Evolutionary conservation across 2,329 filamentous ascomycete genomes (phyloP).

Genomic region (Cladosporium sp.): DNA sequence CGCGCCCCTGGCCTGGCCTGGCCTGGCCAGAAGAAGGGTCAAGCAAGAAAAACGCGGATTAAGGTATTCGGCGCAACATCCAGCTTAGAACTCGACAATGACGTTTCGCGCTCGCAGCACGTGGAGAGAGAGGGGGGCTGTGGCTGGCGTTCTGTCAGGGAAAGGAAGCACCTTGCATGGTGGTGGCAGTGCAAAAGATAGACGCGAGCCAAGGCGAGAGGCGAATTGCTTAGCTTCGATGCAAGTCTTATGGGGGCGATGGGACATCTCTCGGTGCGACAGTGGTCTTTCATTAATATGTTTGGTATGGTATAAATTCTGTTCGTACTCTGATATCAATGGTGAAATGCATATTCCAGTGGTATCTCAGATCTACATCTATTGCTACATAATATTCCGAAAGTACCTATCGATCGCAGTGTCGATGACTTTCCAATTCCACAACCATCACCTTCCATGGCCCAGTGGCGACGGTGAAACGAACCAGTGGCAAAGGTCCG

Average conservation of each 20-base stretch:
- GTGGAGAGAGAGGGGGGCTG: slow-evolving; percentile 9
- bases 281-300: neutral
- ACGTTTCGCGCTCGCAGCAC: neutral
- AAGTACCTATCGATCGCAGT: neutral
- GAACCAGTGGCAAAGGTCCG: neutral
- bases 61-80: neutral
- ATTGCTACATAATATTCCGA: neutral
- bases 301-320: neutral
- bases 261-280: neutral
- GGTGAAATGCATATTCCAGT: neutral
- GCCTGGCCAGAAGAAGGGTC: neutral
- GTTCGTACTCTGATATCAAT: neutral
- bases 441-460: neutral
- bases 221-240: slow-evolving; percentile 7
- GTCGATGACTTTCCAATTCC: neutral
- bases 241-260: neutral
- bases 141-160: neutral
- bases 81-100: neutral
- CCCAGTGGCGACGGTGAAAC: neutral
- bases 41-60: neutral
- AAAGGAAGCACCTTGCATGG: neutral
- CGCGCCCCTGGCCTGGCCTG: neutral
- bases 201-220: neutral
- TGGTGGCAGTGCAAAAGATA: slow-evolving; percentile 1
- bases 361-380: slow-evolving; percentile 10